Evolutionary conservation across 1,284 basidiomycete species (phyloP), one percentile per base, ranked within the genome.

Genomic region (Phylloboletellus chloephorus): DNA sequence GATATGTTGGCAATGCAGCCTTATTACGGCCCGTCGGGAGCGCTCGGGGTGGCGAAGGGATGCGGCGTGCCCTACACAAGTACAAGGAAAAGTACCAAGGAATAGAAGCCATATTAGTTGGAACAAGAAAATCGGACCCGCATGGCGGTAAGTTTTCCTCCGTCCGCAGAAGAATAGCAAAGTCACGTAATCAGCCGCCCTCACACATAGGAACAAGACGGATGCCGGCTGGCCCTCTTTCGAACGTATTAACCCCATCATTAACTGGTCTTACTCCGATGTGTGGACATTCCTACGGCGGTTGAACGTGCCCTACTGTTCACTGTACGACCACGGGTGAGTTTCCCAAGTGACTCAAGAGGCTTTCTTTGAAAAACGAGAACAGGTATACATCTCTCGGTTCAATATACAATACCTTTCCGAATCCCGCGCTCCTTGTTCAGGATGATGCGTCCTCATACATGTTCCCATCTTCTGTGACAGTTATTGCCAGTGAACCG

Each of bases 341-440:
- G 79, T 54, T 9, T 11, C 5, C n/a, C 28, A 2, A 22, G 22
- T 16, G 16, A 31, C 17, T 20, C 15, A 11, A 22, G 28, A 17
- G 44, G 23, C 19, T 13, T 23, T 33, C 11, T 39, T 17, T 31
- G 17, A 40, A 28, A 23, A 15, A 23, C 26, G 16, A 36, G 12
- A n/a, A 12, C 49, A 94, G 91, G 22, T 98, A 96, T 64, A 98
- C 96, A 0, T 96, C 92, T 3, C 76, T 98, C 11, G 95, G 96
- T 16, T 96, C 92, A 12, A 94, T 88, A 1, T 89, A 81, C 66
- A 97, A 98, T 66, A 98, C 96, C 0, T 83, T 82, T 53, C 91
- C 82, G 0, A 98, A 98, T 56, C 95, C 95, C 1, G 76, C 86
- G 0, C 74, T 96, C 5, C 69, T 73, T 17, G 66, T 79, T 43